phyloP scores from a whole-genome alignment of 2,329 filamentous ascomycete species.

The Colletotrichum tanaceti region DNA sequence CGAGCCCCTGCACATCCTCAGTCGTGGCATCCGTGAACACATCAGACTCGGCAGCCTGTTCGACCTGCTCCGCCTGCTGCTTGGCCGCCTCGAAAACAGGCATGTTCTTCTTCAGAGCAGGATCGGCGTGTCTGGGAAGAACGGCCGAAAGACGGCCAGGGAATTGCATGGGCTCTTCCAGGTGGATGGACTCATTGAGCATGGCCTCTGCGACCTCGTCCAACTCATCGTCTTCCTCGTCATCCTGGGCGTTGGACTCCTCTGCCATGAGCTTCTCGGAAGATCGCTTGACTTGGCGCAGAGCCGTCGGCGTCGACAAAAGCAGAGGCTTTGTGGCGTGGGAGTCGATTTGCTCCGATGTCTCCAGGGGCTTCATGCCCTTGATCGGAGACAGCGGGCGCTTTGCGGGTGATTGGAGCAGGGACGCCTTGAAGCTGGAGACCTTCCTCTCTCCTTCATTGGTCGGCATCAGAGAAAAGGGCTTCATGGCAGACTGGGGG shows the following conservation, averaged over 20 bases:
- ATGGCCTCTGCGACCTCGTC: conserved; percentile 43
- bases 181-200: conserved; percentile 46
- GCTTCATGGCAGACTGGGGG: conserved; percentile 58
- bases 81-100: conserved; percentile 43
- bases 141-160: conserved; percentile 60
- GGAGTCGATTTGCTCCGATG: conserved; percentile 42
- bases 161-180: conserved; percentile 54
- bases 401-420: conserved; percentile 66
- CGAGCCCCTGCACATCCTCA: conserved; percentile 14
- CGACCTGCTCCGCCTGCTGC: conserved; percentile 5
- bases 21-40: conserved; percentile 9
- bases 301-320: conserved; percentile 46
- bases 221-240: conserved; percentile 42
- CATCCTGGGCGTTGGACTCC: conserved; percentile 40
- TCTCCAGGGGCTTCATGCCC: conserved; percentile 46
- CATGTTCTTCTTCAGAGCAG: conserved; percentile 50
- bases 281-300: conserved; percentile 45
- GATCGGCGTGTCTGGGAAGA: conserved; percentile 57
- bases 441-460: conserved; percentile 47
- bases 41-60: conserved; percentile 35
- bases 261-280: conserved; percentile 54
- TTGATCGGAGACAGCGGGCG: conserved; percentile 59
- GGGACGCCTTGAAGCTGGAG: conserved; percentile 59
- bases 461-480: conserved; percentile 47
- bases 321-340: conserved; percentile 53